These are phyloP conservation scores for Dothideomycetes sp. DNA, from an alignment of 2,329 filamentous ascomycete genomes.

Conservation along the genomic window DNA sequence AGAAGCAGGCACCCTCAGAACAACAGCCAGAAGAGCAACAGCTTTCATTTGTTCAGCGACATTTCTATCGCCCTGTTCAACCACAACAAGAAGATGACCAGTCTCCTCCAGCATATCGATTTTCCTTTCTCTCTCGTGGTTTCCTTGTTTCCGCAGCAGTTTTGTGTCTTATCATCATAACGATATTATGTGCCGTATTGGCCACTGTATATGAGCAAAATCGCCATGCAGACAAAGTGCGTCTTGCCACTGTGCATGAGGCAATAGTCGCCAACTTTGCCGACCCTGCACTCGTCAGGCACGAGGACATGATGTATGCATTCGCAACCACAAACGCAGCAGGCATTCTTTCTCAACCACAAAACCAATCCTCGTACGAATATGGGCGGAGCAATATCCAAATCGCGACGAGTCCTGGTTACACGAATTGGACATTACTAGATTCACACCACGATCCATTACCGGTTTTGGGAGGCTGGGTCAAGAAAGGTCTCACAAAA, in stretches of 20 bases:
- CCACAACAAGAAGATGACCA: constrained; percentile 4
- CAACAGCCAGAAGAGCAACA: constrained; percentile 1
- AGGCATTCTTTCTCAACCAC: constrained; percentile 19
- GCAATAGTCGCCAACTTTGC: constrained; percentile 29
- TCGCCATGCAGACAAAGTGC: background rate
- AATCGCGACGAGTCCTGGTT: constrained; percentile 30
- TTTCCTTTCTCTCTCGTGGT: constrained; percentile 23
- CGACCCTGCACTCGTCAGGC: constrained; percentile 27
- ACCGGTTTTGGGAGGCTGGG: constrained; percentile 22
- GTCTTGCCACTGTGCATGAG: constrained; percentile 2
- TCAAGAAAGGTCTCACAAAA: constrained; percentile 15
- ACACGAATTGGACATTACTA: constrained; percentile 26
- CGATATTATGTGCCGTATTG: constrained; percentile 19
- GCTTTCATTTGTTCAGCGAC: constrained; percentile 20
- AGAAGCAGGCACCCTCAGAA: constrained; percentile 1
- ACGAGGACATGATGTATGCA: constrained; percentile 29
- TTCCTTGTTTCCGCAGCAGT: constrained; percentile 15
- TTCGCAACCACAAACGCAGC: constrained; percentile 31
- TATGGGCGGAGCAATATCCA: constrained; percentile 27
- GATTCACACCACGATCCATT: constrained; percentile 24
- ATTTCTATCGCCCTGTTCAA: constrained; percentile 18
- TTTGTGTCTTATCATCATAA: constrained; percentile 18
- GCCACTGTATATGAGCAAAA: constrained; percentile 15
- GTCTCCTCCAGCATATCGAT: constrained; percentile 14
- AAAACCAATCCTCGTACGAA: constrained; percentile 14